Evolutionary conservation across 78 protist genomes (phyloP).

Genomic region (Dictyostelium citrinum): DNA sequence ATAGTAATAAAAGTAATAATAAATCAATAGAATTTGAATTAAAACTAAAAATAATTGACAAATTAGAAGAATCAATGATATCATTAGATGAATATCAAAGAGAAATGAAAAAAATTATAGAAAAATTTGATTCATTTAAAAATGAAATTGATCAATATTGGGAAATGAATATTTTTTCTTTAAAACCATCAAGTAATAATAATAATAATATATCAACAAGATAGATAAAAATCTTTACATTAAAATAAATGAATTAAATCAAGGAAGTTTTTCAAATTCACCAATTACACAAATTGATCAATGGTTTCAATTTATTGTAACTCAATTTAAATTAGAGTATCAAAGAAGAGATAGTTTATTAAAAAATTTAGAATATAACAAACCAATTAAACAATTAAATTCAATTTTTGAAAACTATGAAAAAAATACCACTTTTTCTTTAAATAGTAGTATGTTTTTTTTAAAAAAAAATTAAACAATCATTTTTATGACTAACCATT

Average conservation of each 20-base stretch:
- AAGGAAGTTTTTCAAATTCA: background rate
- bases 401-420: background rate
- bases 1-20: background rate
- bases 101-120: background rate
- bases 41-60: background rate
- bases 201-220: no score
- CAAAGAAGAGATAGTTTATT: background rate
- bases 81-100: background rate
- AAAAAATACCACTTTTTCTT: background rate
- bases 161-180: background rate
- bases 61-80: constrained; percentile 22
- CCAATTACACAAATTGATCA: constrained; percentile 6
- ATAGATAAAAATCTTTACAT: background rate
- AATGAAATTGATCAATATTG: background rate
- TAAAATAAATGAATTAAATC: background rate
- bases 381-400: background rate
- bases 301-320: constrained; percentile 18
- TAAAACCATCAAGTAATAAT: background rate
- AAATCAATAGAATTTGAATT: background rate
- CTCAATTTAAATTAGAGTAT: background rate
- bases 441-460: background rate
- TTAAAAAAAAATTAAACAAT: no score
- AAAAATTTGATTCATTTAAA: background rate
- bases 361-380: background rate
- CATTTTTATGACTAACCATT: background rate